A percentile compares a stretch with the other conserved stretches of the same genome.
phyloP scores from a whole-genome alignment of 1,284 basidiomycete genomes.

The Bjerkandera adusta region DNA sequence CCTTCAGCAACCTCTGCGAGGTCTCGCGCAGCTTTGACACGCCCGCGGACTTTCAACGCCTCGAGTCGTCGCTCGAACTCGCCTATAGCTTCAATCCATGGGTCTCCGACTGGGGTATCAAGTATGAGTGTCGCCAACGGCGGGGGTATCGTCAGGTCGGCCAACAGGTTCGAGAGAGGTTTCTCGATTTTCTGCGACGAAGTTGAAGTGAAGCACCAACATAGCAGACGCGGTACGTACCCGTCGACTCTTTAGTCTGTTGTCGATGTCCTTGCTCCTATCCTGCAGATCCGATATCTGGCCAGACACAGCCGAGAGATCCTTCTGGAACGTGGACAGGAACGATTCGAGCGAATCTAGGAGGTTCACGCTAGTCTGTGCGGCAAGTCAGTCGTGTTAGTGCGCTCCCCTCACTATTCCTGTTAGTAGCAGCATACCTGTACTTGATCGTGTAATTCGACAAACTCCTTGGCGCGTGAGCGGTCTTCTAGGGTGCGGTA shows the following conservation, averaged over 20 bases:
- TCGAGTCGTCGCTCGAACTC: slow-evolving; percentile 80
- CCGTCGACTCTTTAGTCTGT: slow-evolving; percentile 77
- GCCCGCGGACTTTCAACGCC: slow-evolving; percentile 64
- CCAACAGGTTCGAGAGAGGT: slow-evolving; percentile 78
- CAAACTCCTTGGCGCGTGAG: slow-evolving; percentile 62
- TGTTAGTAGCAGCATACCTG: slow-evolving; percentile 35
- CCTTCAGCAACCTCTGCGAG: slow-evolving; percentile 83
- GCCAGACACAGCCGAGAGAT: slow-evolving; percentile 90
- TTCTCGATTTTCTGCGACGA: slow-evolving; percentile 78
- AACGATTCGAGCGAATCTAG: slow-evolving; percentile 87
- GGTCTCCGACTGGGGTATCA: slow-evolving; percentile 79
- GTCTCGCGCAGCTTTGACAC: slow-evolving; percentile 85
- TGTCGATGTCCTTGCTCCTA: slow-evolving; percentile 88
- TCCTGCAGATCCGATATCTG: slow-evolving; percentile 94
- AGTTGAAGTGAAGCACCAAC: not conserved
- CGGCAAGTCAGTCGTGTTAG: slow-evolving; percentile 12
- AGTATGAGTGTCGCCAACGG: slow-evolving; percentile 76
- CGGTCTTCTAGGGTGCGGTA: slow-evolving; percentile 26
- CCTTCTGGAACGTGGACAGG: slow-evolving; percentile 92
- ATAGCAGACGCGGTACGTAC: slow-evolving; percentile 40
- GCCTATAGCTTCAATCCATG: slow-evolving; percentile 80
- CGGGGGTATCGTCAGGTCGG: slow-evolving; percentile 83
- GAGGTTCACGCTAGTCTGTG: slow-evolving; percentile 73
- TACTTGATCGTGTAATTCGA: slow-evolving; percentile 84
- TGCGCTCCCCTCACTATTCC: slow-evolving; percentile 9